Evolutionary conservation across 192 early-diverging fungal species (phyloP), one percentile per base, ranked within the genome.

Genomic region (Dimargaris xerosporica): DNA sequence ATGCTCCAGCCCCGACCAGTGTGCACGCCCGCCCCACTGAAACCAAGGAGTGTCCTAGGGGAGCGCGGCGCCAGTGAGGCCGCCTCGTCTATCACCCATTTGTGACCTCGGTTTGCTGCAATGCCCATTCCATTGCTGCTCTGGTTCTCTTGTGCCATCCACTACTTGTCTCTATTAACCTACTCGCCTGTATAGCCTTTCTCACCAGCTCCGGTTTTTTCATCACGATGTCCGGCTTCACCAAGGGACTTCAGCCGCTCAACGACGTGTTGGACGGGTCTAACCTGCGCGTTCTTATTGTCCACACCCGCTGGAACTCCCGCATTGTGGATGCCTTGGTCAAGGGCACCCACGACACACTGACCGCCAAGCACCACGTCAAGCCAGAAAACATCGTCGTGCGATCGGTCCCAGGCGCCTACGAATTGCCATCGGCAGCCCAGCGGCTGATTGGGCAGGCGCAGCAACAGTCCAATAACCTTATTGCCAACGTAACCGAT

Each of bases 281-380:
- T 19, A 46, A 41, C 9, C 78, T 89, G 34, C 81, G 80, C 60
- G 69, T 91, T 30, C 78, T 88, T 50, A 86, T 91, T 46, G 87
- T 98, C 45, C 94, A 91, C 69, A 90, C 95, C 17, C 87, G 94
- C 54, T 99, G 96, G 95, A 99, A 99, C 75, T 60, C 70, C 21
- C 67, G 78, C 51, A 83, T 99, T 28, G 94, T 99, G 25, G 78
- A 91, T 17, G 76, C 80, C 13, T 80, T 99, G 15, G 89, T 96
- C 17, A 55, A 78, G 10, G 91, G 89, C 13, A 78, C 88, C 16
- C 66, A 73, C 25, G 70, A 80, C 2, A 80, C 86, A 13, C 80
- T 99, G 64, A 70, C 75, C 25, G 62, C 69, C 25, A 70, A 78
- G 44, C 75, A 84, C 67, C 74, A 81, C 6, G 95, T 99, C 47